These are phyloP conservation scores for Rhododendron ovatum DNA, from an alignment of 148 eudicot species.

Conservation along the genomic window DNA sequence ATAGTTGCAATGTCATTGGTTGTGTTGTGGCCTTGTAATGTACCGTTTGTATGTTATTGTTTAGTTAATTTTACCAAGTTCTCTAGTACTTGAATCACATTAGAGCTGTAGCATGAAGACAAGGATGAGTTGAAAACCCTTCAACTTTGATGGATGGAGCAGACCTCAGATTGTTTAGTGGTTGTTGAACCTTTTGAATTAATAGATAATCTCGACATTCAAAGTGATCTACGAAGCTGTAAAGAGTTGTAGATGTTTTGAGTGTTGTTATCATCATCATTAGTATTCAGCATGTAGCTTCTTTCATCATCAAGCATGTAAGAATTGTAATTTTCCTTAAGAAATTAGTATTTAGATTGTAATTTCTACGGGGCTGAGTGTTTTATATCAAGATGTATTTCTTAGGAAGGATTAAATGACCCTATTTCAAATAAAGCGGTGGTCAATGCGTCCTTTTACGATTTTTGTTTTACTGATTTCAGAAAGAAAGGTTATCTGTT, in stretches of 20 bases:
- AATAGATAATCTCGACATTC: neutral
- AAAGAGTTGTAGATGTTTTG: neutral
- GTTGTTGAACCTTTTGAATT: neutral
- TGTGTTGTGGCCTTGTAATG: neutral
- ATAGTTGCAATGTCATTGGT: neutral
- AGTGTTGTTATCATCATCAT: neutral
- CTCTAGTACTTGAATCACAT: neutral
- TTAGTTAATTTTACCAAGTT: neutral
- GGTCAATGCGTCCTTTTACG: neutral
- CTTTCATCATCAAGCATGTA: neutral
- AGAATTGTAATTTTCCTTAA: neutral
- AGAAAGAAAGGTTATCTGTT: neutral
- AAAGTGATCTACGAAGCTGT: neutral
- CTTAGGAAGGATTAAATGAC: neutral
- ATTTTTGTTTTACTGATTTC: neutral
- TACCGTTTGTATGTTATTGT: neutral
- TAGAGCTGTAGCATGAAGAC: neutral
- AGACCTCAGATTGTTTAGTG: neutral
- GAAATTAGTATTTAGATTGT: neutral
- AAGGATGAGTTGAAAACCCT: neutral
- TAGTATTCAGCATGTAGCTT: neutral
- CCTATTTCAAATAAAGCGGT: neutral
- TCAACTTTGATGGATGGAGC: neutral
- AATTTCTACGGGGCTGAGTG: neutral
- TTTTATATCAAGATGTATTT: neutral